phyloP scores from a whole-genome alignment of 345 rosid species.

The Trapa bicornis region DNA sequence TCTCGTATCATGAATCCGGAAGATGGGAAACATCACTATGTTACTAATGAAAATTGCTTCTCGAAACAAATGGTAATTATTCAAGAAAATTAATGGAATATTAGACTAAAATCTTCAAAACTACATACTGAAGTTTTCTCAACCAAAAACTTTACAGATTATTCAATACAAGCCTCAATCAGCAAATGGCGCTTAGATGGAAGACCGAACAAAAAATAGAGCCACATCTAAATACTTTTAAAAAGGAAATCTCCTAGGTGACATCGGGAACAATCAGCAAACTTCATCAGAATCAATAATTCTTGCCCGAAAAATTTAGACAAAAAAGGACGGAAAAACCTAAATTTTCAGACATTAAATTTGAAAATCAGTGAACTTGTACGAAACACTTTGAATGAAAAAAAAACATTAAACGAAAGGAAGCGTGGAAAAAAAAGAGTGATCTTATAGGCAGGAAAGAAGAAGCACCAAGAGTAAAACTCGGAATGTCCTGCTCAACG shows the following conservation, averaged over 20 bases:
- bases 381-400: too few relatives aligned
- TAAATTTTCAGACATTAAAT: background rate
- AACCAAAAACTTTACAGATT: background rate
- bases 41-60: background rate
- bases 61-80: background rate
- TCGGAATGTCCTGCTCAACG: slow-evolving; percentile 8
- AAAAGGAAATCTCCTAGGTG: too few relatives aligned
- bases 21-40: background rate
- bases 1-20: background rate
- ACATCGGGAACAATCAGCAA: background rate
- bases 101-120: background rate
- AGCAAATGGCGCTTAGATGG: too few relatives aligned
- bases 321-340: background rate
- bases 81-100: background rate
- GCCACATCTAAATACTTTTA: background rate
- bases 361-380: background rate
- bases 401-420: too few relatives aligned
- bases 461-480: slow-evolving; percentile 24
- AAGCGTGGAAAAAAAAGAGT: too few relatives aligned
- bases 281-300: background rate
- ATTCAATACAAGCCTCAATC: too few relatives aligned
- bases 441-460: too few relatives aligned
- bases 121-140: background rate
- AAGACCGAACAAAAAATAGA: background rate
- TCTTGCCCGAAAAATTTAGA: background rate